These are phyloP conservation scores for Acmispon strigosus DNA, from an alignment of 306 rosid genomes.

Conservation along the genomic window DNA sequence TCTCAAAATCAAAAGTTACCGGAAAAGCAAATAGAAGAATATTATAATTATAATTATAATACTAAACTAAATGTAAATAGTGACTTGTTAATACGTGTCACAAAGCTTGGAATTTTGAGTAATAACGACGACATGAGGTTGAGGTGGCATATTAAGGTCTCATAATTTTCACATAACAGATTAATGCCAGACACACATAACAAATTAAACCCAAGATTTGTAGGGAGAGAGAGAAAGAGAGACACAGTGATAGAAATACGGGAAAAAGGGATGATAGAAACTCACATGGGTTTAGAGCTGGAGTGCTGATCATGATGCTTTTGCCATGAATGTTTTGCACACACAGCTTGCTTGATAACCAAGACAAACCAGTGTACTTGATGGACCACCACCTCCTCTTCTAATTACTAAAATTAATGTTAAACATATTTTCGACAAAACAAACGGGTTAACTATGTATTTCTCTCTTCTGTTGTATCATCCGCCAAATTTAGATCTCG, in stretches of 20 bases:
- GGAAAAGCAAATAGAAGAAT: neutral
- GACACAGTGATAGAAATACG: slow-evolving; percentile 25
- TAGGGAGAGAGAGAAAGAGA: slow-evolving; percentile 14
- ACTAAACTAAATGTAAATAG: neutral
- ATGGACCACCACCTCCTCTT: slow-evolving; percentile 88
- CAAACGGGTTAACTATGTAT: too few species aligned
- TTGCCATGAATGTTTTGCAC: slow-evolving; percentile 69
- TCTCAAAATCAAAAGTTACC: neutral
- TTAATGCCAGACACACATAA: neutral
- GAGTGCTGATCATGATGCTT: slow-evolving; percentile 82
- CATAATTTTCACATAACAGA: slow-evolving; percentile 19
- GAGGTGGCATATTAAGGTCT: slow-evolving; percentile 16
- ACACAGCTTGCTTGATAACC: slow-evolving; percentile 71
- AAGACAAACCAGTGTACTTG: slow-evolving; percentile 80
- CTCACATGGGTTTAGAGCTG: slow-evolving; percentile 79
- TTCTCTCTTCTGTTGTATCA: too few species aligned
- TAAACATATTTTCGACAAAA: slow-evolving; percentile 1
- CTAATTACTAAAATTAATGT: slow-evolving; percentile 31
- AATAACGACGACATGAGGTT: slow-evolving; percentile 29
- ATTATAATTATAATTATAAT: neutral
- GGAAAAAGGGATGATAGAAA: slow-evolving; percentile 46
- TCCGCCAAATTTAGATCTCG: too few species aligned
- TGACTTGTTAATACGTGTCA: neutral
- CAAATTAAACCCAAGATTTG: slow-evolving; percentile 8
- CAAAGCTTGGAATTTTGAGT: slow-evolving; percentile 32